These are phyloP conservation scores for Rubroshorea leprosula DNA, from an alignment of 345 rosid genomes.

Conservation along the genomic window DNA sequence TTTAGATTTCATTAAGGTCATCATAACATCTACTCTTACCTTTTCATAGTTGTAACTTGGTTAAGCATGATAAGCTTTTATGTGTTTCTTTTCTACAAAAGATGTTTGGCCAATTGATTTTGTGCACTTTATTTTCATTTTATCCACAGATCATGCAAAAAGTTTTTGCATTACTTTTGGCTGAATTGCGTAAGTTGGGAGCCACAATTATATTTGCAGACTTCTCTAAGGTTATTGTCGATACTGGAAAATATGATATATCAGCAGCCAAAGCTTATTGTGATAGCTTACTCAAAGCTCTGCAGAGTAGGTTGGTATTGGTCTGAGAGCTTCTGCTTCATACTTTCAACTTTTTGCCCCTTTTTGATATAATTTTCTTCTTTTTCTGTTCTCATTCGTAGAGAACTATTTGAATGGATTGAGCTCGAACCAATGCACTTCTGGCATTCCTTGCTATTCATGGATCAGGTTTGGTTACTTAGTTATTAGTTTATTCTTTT, in stretches of 20 bases:
- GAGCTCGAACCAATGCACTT: slow-evolving; percentile 74
- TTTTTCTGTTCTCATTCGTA: slow-evolving; percentile 27
- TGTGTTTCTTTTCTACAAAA: neutral
- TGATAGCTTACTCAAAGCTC: slow-evolving; percentile 75
- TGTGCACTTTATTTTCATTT: slow-evolving; percentile 9
- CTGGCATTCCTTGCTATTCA: slow-evolving; percentile 91
- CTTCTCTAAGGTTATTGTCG: slow-evolving; percentile 79
- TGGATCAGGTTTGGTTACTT: slow-evolving; percentile 74
- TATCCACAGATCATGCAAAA: slow-evolving; percentile 85
- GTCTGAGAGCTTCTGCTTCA: slow-evolving; percentile 2
- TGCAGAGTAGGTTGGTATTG: slow-evolving; percentile 61
- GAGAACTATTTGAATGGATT: slow-evolving; percentile 86
- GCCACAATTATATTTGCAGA: slow-evolving; percentile 84
- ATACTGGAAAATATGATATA: slow-evolving; percentile 71
- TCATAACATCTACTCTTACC: neutral
- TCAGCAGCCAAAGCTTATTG: slow-evolving; percentile 79
- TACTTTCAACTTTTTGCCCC: slow-evolving; percentile 10
- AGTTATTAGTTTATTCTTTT: neutral
- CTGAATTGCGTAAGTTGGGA: slow-evolving; percentile 90
- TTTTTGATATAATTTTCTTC: slow-evolving; percentile 13
- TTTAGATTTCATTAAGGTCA: neutral
- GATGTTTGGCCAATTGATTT: slow-evolving; percentile 7
- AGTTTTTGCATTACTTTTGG: slow-evolving; percentile 87
- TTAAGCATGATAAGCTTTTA: neutral
- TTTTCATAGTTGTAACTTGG: neutral